A percentile compares a stretch with the other conserved stretches of the same genome.
phyloP scores from a whole-genome alignment of 225 moss, liverwort and hornwort genomes.

The Polytrichum commune region DNA sequence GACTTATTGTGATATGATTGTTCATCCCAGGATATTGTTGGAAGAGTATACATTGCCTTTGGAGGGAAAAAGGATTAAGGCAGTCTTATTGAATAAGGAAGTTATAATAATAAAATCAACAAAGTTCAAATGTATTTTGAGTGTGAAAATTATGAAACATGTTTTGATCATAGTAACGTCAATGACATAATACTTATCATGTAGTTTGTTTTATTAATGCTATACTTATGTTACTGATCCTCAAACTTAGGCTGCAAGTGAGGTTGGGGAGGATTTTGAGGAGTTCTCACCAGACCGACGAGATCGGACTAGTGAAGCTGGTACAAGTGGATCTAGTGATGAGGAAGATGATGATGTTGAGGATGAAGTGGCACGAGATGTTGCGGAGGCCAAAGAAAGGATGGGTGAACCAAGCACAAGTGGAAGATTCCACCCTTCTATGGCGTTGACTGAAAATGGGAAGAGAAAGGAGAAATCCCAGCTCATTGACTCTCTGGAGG shows the following conservation, averaged over 20 bases:
- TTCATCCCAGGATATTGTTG: no score
- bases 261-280: constrained; percentile 26
- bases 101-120: no score
- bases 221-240: background rate
- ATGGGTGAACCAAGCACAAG: constrained; percentile 92
- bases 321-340: constrained; percentile 72
- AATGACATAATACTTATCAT: no score
- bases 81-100: no score
- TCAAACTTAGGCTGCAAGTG: constrained; percentile 21
- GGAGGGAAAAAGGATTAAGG: no score
- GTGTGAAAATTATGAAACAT: no score
- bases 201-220: background rate
- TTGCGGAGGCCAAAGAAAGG: constrained; percentile 61
- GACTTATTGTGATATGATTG: no score
- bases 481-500: constrained; percentile 34
- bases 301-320: constrained; percentile 95
- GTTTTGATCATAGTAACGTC: no score
- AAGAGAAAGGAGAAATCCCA: constrained; percentile 27
- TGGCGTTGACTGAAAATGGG: constrained; percentile 25
- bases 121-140: no score
- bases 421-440: constrained; percentile 53
- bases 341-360: constrained; percentile 28
- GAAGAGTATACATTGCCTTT: no score
- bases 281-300: constrained; percentile 60
- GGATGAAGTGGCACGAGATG: constrained; percentile 24